Percentiles rank a stretch among this genome's conserved stretches.
These are phyloP conservation scores for Rhizopogon vinicolor DNA, from an alignment of 768 basidiomycete genomes.

Conservation along the genomic window DNA sequence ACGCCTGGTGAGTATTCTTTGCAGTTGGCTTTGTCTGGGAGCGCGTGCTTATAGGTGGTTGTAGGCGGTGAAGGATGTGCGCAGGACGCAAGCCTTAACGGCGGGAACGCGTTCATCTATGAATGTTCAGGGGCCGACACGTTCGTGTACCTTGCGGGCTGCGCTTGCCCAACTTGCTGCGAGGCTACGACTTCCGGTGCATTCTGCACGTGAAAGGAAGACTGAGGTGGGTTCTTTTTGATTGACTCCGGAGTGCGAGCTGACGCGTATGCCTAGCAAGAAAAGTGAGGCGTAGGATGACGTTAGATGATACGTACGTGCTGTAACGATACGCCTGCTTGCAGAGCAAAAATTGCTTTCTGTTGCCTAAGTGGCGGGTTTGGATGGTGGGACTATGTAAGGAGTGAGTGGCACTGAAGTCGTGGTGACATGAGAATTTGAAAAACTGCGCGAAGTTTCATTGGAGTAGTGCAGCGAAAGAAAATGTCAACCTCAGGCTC, in stretches of 20 bases:
- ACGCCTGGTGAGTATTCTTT: neutral
- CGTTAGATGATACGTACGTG: neutral
- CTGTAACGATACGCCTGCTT: neutral
- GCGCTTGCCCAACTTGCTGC: neutral
- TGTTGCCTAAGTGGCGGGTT: no score
- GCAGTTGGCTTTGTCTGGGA: no score
- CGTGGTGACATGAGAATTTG: no score
- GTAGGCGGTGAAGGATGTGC: neutral
- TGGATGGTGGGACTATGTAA: no score
- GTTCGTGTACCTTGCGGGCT: neutral
- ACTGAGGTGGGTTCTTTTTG: neutral
- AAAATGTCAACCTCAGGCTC: no score
- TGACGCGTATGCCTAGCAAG: neutral
- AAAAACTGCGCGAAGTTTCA: no score
- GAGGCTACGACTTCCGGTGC: neutral
- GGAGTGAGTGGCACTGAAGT: no score
- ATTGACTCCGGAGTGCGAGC: neutral
- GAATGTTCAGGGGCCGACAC: neutral
- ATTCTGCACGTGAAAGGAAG: neutral
- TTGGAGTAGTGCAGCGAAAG: no score
- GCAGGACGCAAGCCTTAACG: neutral
- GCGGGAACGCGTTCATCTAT: neutral
- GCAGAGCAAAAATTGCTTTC: no score
- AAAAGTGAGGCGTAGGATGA: no score
- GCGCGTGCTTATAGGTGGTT: neutral